Percentiles rank a stretch among this genome's conserved stretches.
Conservation (phyloP, 148 eudicot genomes). For the Mesembryanthemum crystallinum region DNA sequence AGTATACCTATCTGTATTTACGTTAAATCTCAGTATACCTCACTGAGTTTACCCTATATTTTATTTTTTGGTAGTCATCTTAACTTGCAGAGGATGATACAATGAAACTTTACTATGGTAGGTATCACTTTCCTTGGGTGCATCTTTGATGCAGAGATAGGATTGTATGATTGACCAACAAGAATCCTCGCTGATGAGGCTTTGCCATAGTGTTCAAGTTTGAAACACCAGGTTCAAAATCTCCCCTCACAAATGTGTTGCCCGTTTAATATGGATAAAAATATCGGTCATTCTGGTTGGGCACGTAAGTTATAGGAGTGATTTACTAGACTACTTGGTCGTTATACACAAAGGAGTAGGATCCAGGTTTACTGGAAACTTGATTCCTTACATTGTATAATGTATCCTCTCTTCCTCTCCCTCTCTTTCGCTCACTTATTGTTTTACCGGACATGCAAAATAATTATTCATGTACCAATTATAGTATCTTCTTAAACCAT, state of each 20-base stretch:
- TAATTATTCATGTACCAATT: too few species aligned
- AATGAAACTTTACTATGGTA: not conserved
- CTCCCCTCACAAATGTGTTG: not conserved
- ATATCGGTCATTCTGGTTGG: not conserved
- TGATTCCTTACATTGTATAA: too few species aligned
- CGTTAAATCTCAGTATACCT: too few species aligned
- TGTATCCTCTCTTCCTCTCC: not conserved
- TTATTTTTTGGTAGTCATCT: not conserved
- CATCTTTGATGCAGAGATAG: slow-evolving; percentile 4
- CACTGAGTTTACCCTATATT: too few species aligned
- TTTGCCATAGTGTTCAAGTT: not conserved
- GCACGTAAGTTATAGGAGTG: not conserved
- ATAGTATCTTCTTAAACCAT: not conserved
- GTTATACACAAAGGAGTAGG: not conserved
- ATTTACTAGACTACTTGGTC: not conserved
- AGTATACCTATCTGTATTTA: too few species aligned
- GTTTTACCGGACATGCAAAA: too few species aligned
- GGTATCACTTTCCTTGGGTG: too few species aligned
- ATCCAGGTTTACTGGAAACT: not conserved
- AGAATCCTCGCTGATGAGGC: not conserved
- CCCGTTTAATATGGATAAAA: not conserved
- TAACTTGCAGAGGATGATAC: not conserved
- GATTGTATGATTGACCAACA: too few species aligned
- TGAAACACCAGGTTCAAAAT: not conserved
- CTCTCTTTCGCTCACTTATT: not conserved